These are phyloP conservation scores for Penicillium silybi DNA, from an alignment of 495 filamentous ascomycete species.

Conservation along the genomic window DNA sequence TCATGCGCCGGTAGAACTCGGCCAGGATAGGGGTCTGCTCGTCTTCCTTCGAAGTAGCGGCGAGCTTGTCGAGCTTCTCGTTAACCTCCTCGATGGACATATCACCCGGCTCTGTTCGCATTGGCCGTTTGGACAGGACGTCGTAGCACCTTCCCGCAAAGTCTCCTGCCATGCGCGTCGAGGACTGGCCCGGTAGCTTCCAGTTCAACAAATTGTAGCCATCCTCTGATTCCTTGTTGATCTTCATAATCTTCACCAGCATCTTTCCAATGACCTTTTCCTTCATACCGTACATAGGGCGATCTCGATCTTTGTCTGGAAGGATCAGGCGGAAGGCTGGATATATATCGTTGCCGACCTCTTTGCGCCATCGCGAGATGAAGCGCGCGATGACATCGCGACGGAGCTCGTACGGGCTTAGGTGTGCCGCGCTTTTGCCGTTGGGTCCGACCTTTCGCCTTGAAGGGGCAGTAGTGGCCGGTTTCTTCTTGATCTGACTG, in stretches of 20 bases:
- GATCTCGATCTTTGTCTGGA: conserved; percentile 90
- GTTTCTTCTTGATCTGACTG: conserved; percentile 76
- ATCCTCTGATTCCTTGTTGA: conserved; percentile 87
- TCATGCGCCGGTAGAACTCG: conserved; percentile 86
- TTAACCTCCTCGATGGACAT: conserved; percentile 91
- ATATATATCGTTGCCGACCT: conserved; percentile 89
- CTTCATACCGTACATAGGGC: conserved; percentile 92
- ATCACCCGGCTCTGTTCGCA: conserved; percentile 67
- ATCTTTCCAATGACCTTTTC: conserved; percentile 87
- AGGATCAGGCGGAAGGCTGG: conserved; percentile 88
- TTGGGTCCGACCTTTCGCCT: conserved; percentile 54
- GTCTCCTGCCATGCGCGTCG: conserved; percentile 71
- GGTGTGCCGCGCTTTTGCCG: conserved; percentile 43
- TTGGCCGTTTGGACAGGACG: conserved; percentile 77
- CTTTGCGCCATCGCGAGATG: conserved; percentile 80
- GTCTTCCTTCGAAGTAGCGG: conserved; percentile 71
- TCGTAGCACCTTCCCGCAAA: conserved; percentile 87
- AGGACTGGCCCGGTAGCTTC: conserved; percentile 76
- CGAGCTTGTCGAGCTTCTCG: conserved; percentile 74
- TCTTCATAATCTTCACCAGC: conserved; percentile 86
- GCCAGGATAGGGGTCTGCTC: conserved; percentile 75
- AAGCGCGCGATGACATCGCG: conserved; percentile 86
- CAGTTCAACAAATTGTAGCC: conserved; percentile 82
- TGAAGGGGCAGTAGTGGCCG: conserved; percentile 45
- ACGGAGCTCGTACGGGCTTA: conserved; percentile 77